A percentile compares a stretch with the other conserved stretches of the same genome.
These are phyloP conservation scores for Eucalyptus sp. DNA, from an alignment of 345 rosid species.

Conservation along the genomic window DNA sequence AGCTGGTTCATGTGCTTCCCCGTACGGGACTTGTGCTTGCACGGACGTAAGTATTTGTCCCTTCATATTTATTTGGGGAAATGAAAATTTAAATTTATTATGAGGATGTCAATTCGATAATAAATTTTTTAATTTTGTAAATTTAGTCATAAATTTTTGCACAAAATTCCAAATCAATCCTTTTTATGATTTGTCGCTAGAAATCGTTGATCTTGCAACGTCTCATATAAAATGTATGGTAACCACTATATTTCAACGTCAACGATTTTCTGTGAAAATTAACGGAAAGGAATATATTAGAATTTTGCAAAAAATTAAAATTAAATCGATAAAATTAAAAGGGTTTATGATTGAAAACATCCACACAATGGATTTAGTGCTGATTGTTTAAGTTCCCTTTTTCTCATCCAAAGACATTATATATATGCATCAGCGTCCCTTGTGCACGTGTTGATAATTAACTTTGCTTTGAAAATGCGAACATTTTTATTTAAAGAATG, in stretches of 20 bases:
- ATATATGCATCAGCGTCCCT: background rate
- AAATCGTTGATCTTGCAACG: background rate
- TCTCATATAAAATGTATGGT: rapidly evolving
- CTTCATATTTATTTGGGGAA: background rate
- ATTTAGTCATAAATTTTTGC: background rate
- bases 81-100: background rate
- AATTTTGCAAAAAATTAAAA: rapidly evolving
- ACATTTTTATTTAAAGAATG: background rate
- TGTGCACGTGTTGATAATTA: background rate
- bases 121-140: background rate
- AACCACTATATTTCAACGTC: rapidly evolving
- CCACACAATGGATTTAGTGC: background rate
- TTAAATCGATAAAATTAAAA: background rate
- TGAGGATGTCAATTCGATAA: rapidly evolving
- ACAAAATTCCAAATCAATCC: no score
- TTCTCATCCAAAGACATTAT: background rate
- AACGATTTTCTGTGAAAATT: rapidly evolving
- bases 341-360: background rate
- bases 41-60: background rate
- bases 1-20: background rate
- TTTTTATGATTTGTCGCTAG: no score
- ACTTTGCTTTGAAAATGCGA: background rate
- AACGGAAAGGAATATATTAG: background rate
- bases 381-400: background rate
- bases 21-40: background rate